Evolutionary conservation across 768 basidiomycete species (phyloP).

Genomic region (Strobilomyces echinocephalus): DNA sequence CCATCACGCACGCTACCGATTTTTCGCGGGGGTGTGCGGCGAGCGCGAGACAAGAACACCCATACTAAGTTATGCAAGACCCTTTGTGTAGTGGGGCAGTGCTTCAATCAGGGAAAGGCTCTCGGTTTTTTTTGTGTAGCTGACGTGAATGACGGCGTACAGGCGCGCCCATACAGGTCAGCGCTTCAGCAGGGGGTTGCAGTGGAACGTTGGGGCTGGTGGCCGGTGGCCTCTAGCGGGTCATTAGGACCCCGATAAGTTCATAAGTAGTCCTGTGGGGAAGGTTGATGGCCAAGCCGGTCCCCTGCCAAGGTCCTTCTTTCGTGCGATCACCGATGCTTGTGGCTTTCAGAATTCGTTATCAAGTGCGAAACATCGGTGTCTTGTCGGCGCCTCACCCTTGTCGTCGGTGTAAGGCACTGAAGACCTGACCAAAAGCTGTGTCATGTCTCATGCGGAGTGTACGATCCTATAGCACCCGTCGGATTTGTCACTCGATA

Average conservation of each 20-base stretch:
- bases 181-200: neutral
- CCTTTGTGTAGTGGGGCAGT: neutral
- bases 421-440: neutral
- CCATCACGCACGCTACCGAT: neutral
- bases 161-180: neutral
- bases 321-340: slow-evolving; percentile 1
- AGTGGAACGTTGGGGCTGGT: neutral
- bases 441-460: neutral
- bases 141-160: slow-evolving; percentile 19
- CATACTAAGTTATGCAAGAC: neutral
- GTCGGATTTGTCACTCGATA: neutral
- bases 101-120: slow-evolving; percentile 1
- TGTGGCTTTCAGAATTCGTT: neutral
- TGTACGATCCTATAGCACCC: neutral
- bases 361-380: neutral
- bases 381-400: neutral
- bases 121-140: neutral
- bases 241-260: neutral
- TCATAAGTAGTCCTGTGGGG: neutral
- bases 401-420: neutral
- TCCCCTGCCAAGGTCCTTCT: neutral
- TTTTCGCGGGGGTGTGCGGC: neutral
- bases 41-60: neutral
- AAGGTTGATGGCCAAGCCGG: neutral
- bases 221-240: neutral